Evolutionary conservation across 176 grass and related monocot genomes (phyloP).

Genomic region (Musa itinerans): DNA sequence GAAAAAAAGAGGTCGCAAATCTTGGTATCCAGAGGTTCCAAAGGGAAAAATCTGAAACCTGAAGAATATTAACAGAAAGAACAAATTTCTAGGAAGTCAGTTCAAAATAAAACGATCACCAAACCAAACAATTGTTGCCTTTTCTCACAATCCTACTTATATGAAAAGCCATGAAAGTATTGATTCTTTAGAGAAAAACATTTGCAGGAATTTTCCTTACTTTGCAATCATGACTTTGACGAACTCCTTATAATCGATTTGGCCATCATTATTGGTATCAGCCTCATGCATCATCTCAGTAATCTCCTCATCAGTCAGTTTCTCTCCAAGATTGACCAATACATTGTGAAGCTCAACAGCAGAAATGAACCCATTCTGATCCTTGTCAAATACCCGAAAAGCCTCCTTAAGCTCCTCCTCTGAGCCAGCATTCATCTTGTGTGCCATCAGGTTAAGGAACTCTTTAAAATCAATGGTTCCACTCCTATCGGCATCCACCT

Average conservation of each 20-base stretch:
- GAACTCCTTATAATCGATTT: slow-evolving; percentile 6
- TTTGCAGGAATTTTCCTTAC: not conserved
- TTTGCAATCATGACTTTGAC: slow-evolving; percentile 2
- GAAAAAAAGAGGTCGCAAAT: too few relatives aligned
- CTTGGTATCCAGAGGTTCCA: too few relatives aligned
- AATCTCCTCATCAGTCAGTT: slow-evolving; percentile 2
- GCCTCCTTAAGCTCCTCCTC: slow-evolving; percentile 7
- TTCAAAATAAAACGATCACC: too few relatives aligned
- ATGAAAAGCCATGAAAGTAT: not conserved
- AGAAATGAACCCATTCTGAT: slow-evolving; percentile 6
- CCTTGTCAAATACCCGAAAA: slow-evolving; percentile 7
- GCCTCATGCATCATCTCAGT: slow-evolving; percentile 1
- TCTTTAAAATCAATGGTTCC: not conserved
- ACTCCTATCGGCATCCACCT: not conserved
- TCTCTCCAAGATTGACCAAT: not conserved
- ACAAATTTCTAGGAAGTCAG: too few relatives aligned
- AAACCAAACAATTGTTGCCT: too few relatives aligned
- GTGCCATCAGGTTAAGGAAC: slow-evolving; percentile 4
- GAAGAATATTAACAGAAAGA: too few relatives aligned
- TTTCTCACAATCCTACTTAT: not conserved
- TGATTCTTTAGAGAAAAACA: not conserved
- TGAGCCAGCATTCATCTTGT: not conserved
- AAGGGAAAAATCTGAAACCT: too few relatives aligned
- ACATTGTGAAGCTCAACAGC: not conserved
- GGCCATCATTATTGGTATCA: not conserved